These are phyloP conservation scores for Neurospora sp. DNA, from an alignment of 495 filamentous ascomycete genomes.

Conservation along the genomic window DNA sequence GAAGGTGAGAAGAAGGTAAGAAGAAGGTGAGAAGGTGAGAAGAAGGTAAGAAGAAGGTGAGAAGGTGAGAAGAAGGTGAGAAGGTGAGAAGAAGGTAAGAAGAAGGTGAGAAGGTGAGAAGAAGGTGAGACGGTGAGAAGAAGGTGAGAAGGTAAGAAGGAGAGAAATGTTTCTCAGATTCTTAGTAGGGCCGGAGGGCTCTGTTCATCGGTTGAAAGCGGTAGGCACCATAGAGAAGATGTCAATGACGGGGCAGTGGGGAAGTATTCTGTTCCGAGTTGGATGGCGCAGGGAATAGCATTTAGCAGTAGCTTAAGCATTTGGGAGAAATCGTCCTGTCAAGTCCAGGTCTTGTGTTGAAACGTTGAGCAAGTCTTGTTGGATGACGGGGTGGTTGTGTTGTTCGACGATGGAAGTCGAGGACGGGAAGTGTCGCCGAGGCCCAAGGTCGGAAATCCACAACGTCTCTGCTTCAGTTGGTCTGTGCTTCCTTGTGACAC, in stretches of 20 bases:
- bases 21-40: not conserved
- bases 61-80: not conserved
- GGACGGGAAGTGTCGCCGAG: not conserved
- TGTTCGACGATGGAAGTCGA: slow-evolving; percentile 2
- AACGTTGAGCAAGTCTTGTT: not conserved
- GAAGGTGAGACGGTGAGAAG: no score
- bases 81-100: no score
- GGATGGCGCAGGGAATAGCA: not conserved
- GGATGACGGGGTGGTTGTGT: not conserved
- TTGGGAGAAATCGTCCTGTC: not conserved
- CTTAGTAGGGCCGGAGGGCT: not conserved
- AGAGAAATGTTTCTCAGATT: not conserved
- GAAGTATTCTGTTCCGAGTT: not conserved
- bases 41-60: not conserved
- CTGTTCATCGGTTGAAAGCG: not conserved
- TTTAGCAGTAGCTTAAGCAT: not conserved
- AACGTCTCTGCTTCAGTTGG: not conserved
- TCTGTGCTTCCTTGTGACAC: not conserved
- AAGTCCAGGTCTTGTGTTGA: not conserved
- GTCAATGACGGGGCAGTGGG: not conserved
- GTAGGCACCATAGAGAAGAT: not conserved
- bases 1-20: not conserved
- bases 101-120: not conserved
- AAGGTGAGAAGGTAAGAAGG: not conserved
- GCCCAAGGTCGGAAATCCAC: not conserved